Base-by-base conservation (phyloP, 2,329 filamentous ascomycete genomes). In the Trichoderma semiorbis region DNA sequence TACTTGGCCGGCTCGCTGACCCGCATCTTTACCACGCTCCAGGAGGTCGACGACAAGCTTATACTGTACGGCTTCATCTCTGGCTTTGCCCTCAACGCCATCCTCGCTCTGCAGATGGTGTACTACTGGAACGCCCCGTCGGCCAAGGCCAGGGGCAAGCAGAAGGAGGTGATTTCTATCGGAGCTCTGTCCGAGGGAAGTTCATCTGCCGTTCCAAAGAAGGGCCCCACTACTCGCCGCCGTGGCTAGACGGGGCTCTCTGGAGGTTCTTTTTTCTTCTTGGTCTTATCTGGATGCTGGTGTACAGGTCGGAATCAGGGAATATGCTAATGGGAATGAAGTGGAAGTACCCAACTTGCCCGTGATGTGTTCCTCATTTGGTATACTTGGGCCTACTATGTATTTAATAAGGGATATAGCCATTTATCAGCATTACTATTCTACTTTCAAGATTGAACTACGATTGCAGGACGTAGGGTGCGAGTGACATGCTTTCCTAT, bases 31-130 rank as follows among this genome's bases (percentile, higher is more conserved):
- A 99, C 96, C 36, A 99, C 97, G 10, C 85, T 99, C 72, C 95
- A 98, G 79, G 96, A 99, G 85, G 96, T 99, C 73, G 93, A 97
- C 81, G 96, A 99, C 83, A 95, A 95, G 83, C 87, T 98, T 72
- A 98, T 99, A 78, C 88, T 99, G 30, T 98, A 97, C 83, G 93
- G 95, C 65, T 98, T 97, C 86, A 84, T 98, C 70, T 93, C 94
- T 8, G 96, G 94, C 32, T 98, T 98, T 80, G 84, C 86, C n/a
- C 89, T 99, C 77, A 99, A 99, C 82, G 86, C 91, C 72, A 88
- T 99, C 71, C 86, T 99, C 72, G 95, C 95, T 16, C 83, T 87
- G 50, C 96, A 99, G 85, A 96, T 99, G 92, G 80, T 97, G 32
- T 97, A 95, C 84, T 98, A 98, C 86, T 99, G 96, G 96, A 97